Evolutionary conservation across 2,329 filamentous ascomycete genomes (phyloP).

Genomic region (Colletotrichum costaricense): DNA sequence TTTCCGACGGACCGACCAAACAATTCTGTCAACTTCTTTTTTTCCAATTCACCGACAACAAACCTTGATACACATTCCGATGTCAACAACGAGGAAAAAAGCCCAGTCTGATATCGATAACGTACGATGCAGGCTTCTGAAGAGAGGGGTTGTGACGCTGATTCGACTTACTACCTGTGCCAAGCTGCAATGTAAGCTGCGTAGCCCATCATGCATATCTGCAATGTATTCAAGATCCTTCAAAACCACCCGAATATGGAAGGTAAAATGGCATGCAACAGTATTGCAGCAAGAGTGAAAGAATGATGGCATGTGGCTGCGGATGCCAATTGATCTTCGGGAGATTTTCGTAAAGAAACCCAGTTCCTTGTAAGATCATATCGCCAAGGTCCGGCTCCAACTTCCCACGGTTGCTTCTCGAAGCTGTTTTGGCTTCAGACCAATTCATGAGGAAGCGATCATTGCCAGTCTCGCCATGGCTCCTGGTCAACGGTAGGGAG

Average conservation of each 20-base stretch:
- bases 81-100: background rate
- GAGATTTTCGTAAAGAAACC: background rate
- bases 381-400: slow-evolving; percentile 19
- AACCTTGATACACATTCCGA: background rate
- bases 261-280: too few relatives aligned
- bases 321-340: background rate
- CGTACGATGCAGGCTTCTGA: slow-evolving; percentile 16
- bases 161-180: background rate
- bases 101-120: slow-evolving; percentile 2
- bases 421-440: slow-evolving; percentile 3
- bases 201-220: background rate
- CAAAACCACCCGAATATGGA: background rate
- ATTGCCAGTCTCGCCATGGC: background rate
- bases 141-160: background rate
- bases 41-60: background rate
- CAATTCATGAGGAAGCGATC: background rate
- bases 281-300: too few relatives aligned
- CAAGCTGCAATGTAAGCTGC: too few relatives aligned
- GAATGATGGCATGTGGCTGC: background rate
- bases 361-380: background rate
- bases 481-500: background rate
- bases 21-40: background rate
- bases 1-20: slow-evolving; percentile 14
- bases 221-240: background rate
- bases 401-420: background rate